Base-by-base conservation (phyloP, 441 rosid species). In the Euphorbia schlechtendalii region DNA sequence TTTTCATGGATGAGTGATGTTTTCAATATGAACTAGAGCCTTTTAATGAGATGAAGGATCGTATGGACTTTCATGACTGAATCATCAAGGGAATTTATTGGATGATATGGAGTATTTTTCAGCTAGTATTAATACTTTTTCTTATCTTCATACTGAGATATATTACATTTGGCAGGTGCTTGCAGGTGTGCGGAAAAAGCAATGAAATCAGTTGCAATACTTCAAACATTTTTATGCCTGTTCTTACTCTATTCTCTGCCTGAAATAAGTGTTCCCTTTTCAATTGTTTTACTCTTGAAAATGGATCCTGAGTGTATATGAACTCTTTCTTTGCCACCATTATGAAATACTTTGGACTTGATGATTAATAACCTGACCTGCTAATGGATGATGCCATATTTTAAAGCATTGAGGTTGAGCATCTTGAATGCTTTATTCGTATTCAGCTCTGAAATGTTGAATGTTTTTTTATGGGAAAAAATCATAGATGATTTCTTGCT, bases 181-280 rank as follows among this genome's bases (percentile, higher is more conserved):
- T 67, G 94, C 92, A 7, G 97, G 96, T 38, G 86, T 88, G 78
- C 85, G 98, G 61, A 92, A 92, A 81, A 83, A 80, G 71, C 76
- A 83, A 70, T 67, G 52, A 30, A 38, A 83, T 77, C 74, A 40
- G 41, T 45, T 18, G 46, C n/a, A 34, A 53, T 21, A 53, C 12
- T 20, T 49, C 46, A 64, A 51, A 64, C 18, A 53, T 27, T 34
- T 57, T 49, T 46, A 4, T 28, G 14, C 21, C 56, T 25, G 17
- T 63, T 21, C 45, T 70, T 43, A 45, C 56, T 69, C 56, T 49
- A 43, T 68, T 55, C 28, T 63, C 62, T 20, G 71, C 67, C 65
- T 73, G 66, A 59, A 87, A 85, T 87, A 82, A 87, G 80, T 69
- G 57, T 51, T 68, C 59, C 77, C 65, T 68, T 69, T 69, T 45